Evolutionary conservation across 768 basidiomycete genomes (phyloP).

Genomic region (Mycena indigotica): DNA sequence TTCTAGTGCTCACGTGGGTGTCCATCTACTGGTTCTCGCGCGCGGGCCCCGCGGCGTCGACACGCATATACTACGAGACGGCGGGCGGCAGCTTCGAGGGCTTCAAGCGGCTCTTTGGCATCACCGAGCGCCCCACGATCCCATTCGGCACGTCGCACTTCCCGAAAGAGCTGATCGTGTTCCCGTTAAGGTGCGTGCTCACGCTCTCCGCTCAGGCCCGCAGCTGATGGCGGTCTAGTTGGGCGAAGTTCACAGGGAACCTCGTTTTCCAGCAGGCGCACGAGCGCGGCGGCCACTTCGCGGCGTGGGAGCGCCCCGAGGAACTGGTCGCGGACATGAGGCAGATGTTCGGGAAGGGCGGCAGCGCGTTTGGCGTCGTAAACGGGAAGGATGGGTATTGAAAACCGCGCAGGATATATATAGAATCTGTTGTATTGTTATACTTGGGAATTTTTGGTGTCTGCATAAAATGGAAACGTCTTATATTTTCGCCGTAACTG

Average conservation of each 20-base stretch:
- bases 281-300: slow-evolving; percentile 59
- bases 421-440: too few species aligned
- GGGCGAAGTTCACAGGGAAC: slow-evolving; percentile 39
- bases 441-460: too few species aligned
- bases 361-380: slow-evolving; percentile 34
- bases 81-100: slow-evolving; percentile 9
- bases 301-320: slow-evolving; percentile 52
- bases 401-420: too few species aligned
- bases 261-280: slow-evolving; percentile 53
- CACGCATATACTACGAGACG: slow-evolving; percentile 63
- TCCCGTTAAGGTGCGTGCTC: neutral
- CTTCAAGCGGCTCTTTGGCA: neutral
- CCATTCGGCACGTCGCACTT: slow-evolving; percentile 57
- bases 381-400: neutral
- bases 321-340: slow-evolving; percentile 51
- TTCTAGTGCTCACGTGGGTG: slow-evolving; percentile 57
- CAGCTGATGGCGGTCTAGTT: slow-evolving; percentile 34
- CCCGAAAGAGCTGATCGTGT: slow-evolving; percentile 49
- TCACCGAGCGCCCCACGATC: slow-evolving; percentile 25
- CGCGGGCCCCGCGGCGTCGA: slow-evolving; percentile 58
- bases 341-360: slow-evolving; percentile 58
- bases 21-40: slow-evolving; percentile 62
- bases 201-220: neutral
- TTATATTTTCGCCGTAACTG: too few species aligned
- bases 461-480: too few species aligned